Evolutionary conservation across 371 early-diverging fungal genomes (phyloP), one percentile per base, ranked within the genome.

Genomic region (Capillidium heterosporum): DNA sequence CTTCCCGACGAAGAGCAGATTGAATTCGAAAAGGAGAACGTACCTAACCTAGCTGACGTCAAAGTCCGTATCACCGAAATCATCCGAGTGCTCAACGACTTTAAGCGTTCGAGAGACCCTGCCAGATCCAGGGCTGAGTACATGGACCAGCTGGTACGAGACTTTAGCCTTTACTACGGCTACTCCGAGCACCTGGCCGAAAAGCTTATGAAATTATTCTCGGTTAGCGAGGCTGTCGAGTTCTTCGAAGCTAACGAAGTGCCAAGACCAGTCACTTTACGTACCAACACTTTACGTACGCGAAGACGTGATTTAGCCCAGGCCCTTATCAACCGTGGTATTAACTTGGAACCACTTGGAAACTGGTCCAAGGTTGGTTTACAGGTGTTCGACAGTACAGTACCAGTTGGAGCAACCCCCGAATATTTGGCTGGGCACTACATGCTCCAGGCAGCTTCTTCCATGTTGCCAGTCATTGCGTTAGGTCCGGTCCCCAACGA

Each of bases 371-470:
- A 87, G 63, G 91, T 91, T 8, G 92, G 95, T 41, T 72, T 90
- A 56, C 85, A 88, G 60, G 80, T 95, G 10, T 95, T 89, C 60
- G 92, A 91, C 63, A 81, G 87, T 21, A 81, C 86, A 7, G 91
- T 92, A 10, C 93, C 93, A 27, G 78, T 92, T 53, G 86, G 80
- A 69, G 99, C 99, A 2, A 99, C 99, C 0, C 99, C 99, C 57
- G 99, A 99, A 70, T 99, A 99, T 65, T 80, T 99, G 58, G 92
- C 95, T n/a, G 99, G 99, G n/a, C 89, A 94, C 61, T 99, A 99
- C 65, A 95, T 95, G 84, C 82, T 99, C 44, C 99, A 99, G 69
- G 89, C 97, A 0, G 98, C 98, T 4, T 84, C 93, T 13, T 98
- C 98, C 1, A 92, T 98, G 72, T 72, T 99, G 59, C 97, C 99